Base-by-base conservation (phyloP, 2,329 filamentous ascomycete genomes). In the Clonostachys sp. region DNA sequence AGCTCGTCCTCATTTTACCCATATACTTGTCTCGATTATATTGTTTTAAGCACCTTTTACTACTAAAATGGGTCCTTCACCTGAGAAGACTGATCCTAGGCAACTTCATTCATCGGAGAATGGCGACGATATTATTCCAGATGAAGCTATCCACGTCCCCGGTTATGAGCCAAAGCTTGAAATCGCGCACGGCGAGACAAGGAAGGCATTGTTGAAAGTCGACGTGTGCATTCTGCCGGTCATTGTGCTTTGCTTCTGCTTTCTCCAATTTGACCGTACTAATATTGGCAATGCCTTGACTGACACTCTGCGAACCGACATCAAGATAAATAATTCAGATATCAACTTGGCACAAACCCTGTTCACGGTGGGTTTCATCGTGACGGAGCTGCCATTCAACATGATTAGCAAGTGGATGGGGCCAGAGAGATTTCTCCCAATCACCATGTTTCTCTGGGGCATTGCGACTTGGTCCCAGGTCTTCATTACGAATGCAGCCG, bases 271-370 rank as follows among this genome's bases (percentile, higher is more conserved):
- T 35, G 61, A 65, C 33, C 58, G 61, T 8, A 62, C 52, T 42
- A 74, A 72, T 49, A 75, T 75, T 46, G 69, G 70, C 47, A 77
- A 75, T 34, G 76, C 76, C 4, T 53, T 80, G 38, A 80, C 75
- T 4, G 75, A 78, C 39, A 72, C 66, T 4, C 68, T 80, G 41
- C 66, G 72, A 13, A 49, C 64, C 4, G 75, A 80, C 48, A 66
- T 79, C 6, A 59, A 64, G 13, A 68, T 80, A 46, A 68, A 65
- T 2, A 76, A 75, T 35, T 66, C 73, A 45, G 68, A 79, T 43
- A 70, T 78, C 53, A 80, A 79, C 45, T 53, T 77, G 8, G 75
- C 76, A 1, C 69, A 75, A n/a, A 74, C 75, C 45, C 62, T 80
- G 16, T 64, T 77, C 12, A 73, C 71, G 0, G 66, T 71, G 3